Evolutionary conservation across 495 filamentous ascomycete species (phyloP).

Genomic region (Tuber microsphaerosporum): DNA sequence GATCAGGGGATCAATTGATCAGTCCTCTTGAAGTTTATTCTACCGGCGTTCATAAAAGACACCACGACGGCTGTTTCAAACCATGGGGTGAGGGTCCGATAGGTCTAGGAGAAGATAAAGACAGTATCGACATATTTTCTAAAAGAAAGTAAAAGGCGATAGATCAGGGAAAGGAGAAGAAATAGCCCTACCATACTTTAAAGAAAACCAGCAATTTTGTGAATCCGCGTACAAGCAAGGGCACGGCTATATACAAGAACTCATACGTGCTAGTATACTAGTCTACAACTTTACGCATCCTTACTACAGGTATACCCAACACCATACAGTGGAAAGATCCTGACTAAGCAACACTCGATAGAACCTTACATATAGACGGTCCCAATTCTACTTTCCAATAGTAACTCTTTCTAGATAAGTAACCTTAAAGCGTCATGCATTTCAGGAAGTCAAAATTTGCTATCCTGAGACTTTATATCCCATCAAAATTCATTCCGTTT

Average conservation of each 20-base stretch:
- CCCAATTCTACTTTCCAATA: background rate
- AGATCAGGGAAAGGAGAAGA: background rate
- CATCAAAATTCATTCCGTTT: background rate
- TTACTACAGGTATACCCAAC: background rate
- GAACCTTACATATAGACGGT: background rate
- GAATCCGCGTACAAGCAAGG: background rate
- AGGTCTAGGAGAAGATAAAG: background rate
- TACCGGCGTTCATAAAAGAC: background rate
- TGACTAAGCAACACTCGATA: background rate
- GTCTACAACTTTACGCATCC: background rate
- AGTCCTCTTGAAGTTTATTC: background rate
- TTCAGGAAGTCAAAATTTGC: background rate
- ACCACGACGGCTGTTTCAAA: accelerated
- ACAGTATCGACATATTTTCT: background rate
- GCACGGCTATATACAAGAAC: background rate
- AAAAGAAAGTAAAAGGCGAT: background rate
- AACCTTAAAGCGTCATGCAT: background rate
- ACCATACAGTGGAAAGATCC: background rate
- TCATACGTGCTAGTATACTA: background rate
- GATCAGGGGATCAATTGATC: background rate
- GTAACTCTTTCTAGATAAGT: background rate
- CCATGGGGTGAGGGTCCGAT: background rate
- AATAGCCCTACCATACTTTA: background rate
- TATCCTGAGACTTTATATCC: background rate
- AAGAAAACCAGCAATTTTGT: background rate